Conservation (phyloP, 1,284 basidiomycete species). For the Xerocomus minutiporus region DNA sequence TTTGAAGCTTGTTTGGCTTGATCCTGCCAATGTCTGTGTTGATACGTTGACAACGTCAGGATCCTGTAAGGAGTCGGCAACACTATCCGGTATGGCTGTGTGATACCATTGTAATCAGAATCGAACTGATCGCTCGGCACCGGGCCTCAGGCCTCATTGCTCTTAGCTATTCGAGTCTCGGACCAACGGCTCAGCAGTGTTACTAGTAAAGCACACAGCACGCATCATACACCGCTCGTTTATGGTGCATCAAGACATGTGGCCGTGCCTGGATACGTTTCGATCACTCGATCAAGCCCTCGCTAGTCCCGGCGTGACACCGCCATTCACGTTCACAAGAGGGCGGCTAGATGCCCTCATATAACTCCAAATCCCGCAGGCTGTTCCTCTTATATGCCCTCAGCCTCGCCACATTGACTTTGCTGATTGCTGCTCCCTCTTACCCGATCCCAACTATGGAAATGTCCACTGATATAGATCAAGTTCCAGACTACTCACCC, state of each 20-base stretch:
- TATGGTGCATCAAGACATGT: conserved; percentile 7
- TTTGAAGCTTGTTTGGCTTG: neutral
- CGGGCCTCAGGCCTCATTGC: too few relatives aligned
- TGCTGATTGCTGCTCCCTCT: conserved; percentile 3
- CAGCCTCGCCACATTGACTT: neutral
- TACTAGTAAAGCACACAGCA: neutral
- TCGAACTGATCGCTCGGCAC: too few relatives aligned
- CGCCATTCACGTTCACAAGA: conserved; percentile 3
- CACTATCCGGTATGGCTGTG: neutral
- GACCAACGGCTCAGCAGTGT: neutral
- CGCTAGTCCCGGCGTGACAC: conserved; percentile 16
- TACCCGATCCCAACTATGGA: conserved; percentile 15
- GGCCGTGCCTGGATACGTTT: conserved; percentile 2
- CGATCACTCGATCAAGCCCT: conserved; percentile 16
- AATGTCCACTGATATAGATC: conserved; percentile 11
- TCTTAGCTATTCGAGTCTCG: neutral
- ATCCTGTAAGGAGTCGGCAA: too few relatives aligned
- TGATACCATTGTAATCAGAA: neutral
- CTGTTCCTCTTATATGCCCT: conserved; percentile 24
- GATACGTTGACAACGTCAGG: neutral
- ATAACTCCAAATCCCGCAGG: conserved; percentile 5
- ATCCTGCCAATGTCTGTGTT: neutral
- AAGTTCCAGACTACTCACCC: conserved; percentile 27
- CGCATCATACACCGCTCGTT: neutral
- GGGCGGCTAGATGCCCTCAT: conserved; percentile 2